These are phyloP conservation scores for Apiospora arundinis DNA, from an alignment of 2,329 filamentous ascomycete genomes.

Conservation along the genomic window DNA sequence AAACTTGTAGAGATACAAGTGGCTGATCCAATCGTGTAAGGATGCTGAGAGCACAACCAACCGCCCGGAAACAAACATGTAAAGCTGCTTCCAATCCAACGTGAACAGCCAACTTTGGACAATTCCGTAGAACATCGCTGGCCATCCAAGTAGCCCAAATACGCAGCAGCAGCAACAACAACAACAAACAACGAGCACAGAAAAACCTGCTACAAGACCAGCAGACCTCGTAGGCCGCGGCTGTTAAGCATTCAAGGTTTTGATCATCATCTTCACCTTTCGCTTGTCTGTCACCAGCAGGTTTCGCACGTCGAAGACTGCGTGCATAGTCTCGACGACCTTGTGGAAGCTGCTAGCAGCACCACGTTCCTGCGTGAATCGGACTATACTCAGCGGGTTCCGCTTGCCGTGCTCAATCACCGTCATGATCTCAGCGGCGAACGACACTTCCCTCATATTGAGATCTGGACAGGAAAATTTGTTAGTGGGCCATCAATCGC, in stretches of 20 bases:
- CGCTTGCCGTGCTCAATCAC: slow-evolving; percentile 85
- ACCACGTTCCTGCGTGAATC: slow-evolving; percentile 90
- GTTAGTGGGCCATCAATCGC: slow-evolving; percentile 10
- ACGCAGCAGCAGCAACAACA: neutral
- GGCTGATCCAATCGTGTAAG: neutral
- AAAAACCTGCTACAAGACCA: neutral
- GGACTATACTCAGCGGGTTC: slow-evolving; percentile 77
- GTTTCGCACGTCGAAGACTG: slow-evolving; percentile 68
- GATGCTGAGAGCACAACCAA: slow-evolving; percentile 3
- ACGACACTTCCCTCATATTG: slow-evolving; percentile 84
- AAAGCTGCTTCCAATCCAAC: neutral
- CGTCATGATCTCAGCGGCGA: slow-evolving; percentile 86
- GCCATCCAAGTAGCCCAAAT: neutral
- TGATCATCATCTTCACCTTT: slow-evolving; percentile 76
- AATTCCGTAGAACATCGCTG: neutral
- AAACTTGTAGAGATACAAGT: slow-evolving; percentile 19
- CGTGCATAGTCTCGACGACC: slow-evolving; percentile 78
- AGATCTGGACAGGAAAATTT: slow-evolving; percentile 61
- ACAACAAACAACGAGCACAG: too few relatives aligned
- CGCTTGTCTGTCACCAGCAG: slow-evolving; percentile 72
- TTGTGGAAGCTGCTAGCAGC: slow-evolving; percentile 88
- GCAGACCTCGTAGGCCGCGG: neutral
- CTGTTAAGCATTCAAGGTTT: slow-evolving; percentile 63
- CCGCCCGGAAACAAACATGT: neutral
- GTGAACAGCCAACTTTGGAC: slow-evolving; percentile 5